A percentile compares a stretch with the other conserved stretches of the same genome.
Evolutionary conservation across 129 eudicot genomes (phyloP).

Genomic region (Cynara cardunculus): DNA sequence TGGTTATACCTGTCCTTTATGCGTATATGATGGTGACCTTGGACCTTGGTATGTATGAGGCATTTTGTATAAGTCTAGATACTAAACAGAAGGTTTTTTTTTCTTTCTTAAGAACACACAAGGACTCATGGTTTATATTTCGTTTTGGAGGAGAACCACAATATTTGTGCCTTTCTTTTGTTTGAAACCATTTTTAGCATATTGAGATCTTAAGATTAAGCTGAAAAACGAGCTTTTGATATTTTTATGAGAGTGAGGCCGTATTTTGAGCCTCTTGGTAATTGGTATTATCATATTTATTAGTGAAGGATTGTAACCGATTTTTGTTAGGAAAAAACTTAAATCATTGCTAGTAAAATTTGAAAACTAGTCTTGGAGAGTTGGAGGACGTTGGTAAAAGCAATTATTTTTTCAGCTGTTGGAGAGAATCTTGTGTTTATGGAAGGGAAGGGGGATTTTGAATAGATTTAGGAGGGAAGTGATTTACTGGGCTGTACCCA

Average conservation of each 20-base stretch:
- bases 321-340: not conserved
- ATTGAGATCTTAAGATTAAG: no score
- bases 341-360: not conserved
- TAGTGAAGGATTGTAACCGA: not conserved
- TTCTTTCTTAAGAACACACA: not conserved
- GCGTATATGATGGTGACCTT: no score
- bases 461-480: conserved; percentile 20
- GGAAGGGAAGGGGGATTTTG: conserved; percentile 10
- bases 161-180: not conserved
- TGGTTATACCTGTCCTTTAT: no score
- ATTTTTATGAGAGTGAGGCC: no score
- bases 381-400: conserved; percentile 11
- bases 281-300: no score
- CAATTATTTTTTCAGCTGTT: conserved; percentile 10
- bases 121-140: not conserved
- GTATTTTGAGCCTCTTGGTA: no score
- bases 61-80: no score
- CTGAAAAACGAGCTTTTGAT: no score
- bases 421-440: conserved; percentile 27
- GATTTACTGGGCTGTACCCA: conserved; percentile 12
- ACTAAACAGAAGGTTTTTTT: no score
- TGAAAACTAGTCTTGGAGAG: not conserved
- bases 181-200: not conserved
- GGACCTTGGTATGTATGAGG: no score
- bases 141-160: no score